Base-by-base conservation (phyloP, 176 grass and related monocot species). In the Guadua angustifolia region DNA sequence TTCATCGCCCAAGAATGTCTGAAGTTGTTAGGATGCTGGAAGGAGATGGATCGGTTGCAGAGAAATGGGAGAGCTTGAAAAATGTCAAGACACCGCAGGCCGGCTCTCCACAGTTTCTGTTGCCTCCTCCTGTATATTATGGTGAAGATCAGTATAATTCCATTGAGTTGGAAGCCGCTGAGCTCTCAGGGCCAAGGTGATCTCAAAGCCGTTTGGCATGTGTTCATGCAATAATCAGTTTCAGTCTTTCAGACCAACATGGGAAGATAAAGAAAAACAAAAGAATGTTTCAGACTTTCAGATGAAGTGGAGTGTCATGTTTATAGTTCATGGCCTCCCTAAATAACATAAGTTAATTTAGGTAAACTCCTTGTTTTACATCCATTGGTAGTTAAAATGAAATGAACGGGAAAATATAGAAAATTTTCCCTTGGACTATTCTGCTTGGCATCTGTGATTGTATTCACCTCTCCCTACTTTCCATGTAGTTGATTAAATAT, bases 181-280 rank as follows among this genome's bases (percentile, higher is more conserved):
- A 95, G 67, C 95, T 98, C 66, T 98, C 95, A 11, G 92, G 93
- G 44, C 93, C 91, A 22, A 93, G 93, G 52, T 98, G 92, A 95
- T 55, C 16, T 44, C 5, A 42, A 33, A 18, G 4, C 39, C 35
- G 16, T 35, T 76, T 75, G 51, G 21, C 70, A 73, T 56, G 40
- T 46, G 24, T 49, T 40, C 35, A 24, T 81, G 21, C 74, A 69
- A 38, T 11, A 4, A 49, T 83, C 39, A 73, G 51, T 55, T 79
- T 71, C 26, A 71, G 53, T 79, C 13, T 38, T 66, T 55, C 25
- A 42, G 44, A 52, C 33, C 60, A 51, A 36, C 5, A 13, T 25
- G 56, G 40, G 45, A 57, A 66, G 46, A 32, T 36, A 11, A 26
- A 35, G 44, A 25, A 64, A 74, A 24, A 73, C n/a, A 71, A 32